Percentiles rank a stretch among this genome's conserved stretches.
Conservation (phyloP, 169 alveolate genomes). For the Eimeria mitis region DNA sequence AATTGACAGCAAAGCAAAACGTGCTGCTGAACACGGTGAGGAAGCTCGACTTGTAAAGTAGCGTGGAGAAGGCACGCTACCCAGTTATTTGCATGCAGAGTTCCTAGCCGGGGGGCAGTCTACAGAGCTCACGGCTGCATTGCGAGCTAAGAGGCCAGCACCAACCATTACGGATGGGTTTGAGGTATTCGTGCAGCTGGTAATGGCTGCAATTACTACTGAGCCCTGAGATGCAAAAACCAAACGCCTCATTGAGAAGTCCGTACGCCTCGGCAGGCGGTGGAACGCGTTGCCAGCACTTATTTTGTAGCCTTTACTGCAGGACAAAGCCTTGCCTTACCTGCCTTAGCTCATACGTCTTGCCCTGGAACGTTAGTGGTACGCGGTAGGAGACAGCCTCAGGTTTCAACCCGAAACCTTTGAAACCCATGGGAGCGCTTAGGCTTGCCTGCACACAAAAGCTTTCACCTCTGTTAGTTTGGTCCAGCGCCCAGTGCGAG, state of each 20-base stretch:
- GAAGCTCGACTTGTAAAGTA: background rate
- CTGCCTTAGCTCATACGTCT: conserved; percentile 74
- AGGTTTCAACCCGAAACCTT: conserved; percentile 90
- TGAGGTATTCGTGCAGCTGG: conserved; percentile 98
- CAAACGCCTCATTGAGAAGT: conserved; percentile 87
- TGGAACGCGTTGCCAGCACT: background rate
- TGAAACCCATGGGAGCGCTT: conserved; percentile 89
- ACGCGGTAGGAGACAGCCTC: conserved; percentile 33
- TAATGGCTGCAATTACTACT: conserved; percentile 97
- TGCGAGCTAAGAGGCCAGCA: conserved; percentile 98
- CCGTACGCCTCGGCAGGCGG: background rate
- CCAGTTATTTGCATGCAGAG: background rate
- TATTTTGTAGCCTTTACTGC: background rate
- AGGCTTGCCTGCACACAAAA: conserved; percentile 82
- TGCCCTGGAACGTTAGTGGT: conserved; percentile 50
- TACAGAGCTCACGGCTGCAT: conserved; percentile 93
- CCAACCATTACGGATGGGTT: conserved; percentile 98
- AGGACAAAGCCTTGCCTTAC: background rate
- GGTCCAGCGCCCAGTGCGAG: background rate
- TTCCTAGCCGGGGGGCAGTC: background rate
- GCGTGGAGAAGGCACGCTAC: background rate
- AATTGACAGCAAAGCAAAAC: background rate
- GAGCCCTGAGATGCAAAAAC: conserved; percentile 91
- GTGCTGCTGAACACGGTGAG: background rate
- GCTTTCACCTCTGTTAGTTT: background rate